Evolutionary conservation across 768 basidiomycete species (phyloP), one percentile per base, ranked within the genome.

Genomic region (Leccinum arenicola): DNA sequence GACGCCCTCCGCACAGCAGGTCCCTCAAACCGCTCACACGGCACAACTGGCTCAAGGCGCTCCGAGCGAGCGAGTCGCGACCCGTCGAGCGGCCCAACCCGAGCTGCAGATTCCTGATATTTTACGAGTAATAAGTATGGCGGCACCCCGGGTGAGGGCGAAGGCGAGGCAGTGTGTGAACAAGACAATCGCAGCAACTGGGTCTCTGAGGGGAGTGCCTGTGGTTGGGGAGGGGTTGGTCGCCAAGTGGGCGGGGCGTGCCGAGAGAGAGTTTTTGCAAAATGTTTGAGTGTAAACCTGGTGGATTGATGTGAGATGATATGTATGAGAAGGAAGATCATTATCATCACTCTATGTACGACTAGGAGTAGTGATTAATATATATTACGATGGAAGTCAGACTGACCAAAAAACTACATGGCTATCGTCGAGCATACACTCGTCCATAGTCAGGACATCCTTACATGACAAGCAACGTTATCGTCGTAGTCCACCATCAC

Each of bases 181-280:
- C 8, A 52, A 48, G 29, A 59, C 66, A 15, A n/a, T 65, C 19
- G 36, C 43, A n/a, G 55, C n/a, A 29, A 68, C 66, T 56, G 40
- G 49, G 45, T 66, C 60, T 49, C 31, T 70, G 56, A 59, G 64
- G 50, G 57, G 55, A 14, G 59, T 53, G 7, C 66, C 66, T 3
- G 59, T 61, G 17, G 56, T 52, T 1, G 61, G 56, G 11, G 63
- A 70, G 2, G 72, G 56, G 23, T 58, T 82, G 36, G 76, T 81
- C 2, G 70, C 63, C 15, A 76, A 77, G 45, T 81, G 80, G 80
- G 72, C 76, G 64, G 55, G 17, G 68, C 73, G 14, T 82, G 80
- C 80, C 73, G 72, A 57, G 65, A 73, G 52, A 73, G 70, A 74
- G 12, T 80, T 81, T 64, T 54, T 73, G 52, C 58, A 25, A 17